Evolutionary conservation across 306 rosid species (phyloP).

Genomic region (Phaseolus lunatus): DNA sequence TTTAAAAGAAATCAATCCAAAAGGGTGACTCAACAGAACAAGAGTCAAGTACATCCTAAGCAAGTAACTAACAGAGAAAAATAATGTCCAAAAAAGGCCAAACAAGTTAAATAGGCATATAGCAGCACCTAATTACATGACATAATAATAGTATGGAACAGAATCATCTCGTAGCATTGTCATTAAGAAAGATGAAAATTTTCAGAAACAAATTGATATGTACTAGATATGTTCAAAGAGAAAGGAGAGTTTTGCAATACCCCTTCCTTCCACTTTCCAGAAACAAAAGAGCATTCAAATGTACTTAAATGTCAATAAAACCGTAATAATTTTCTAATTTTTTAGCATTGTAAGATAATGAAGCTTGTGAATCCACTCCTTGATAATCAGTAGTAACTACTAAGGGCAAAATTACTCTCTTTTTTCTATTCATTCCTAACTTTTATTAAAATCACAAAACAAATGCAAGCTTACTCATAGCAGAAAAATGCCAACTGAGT

Average conservation of each 20-base stretch:
- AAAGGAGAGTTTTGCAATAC: neutral
- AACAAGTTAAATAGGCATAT: conserved; percentile 18
- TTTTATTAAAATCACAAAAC: conserved; percentile 17
- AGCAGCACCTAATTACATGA: conserved; percentile 11
- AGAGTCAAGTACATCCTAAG: conserved; percentile 16
- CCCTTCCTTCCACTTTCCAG: conserved; percentile 18
- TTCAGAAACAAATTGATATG: conserved; percentile 23
- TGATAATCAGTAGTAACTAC: neutral
- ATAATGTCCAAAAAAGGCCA: neutral
- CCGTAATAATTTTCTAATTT: neutral
- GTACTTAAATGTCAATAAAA: neutral
- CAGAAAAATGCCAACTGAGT: conserved; percentile 1
- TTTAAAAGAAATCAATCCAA: conserved; percentile 17
- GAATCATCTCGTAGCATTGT: conserved; percentile 15
- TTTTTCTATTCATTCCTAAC: neutral
- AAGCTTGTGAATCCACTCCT: conserved; percentile 12
- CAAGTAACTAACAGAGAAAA: conserved; percentile 17
- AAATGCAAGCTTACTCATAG: neutral
- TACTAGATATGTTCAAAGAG: neutral
- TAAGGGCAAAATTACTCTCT: neutral
- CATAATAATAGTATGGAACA: conserved; percentile 20
- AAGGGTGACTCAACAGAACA: conserved; percentile 23
- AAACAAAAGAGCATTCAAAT: conserved; percentile 10
- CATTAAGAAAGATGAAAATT: conserved; percentile 21
- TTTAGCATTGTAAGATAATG: conserved; percentile 32